These are phyloP conservation scores for Ascomycota sp. DNA, from an alignment of 2,329 filamentous ascomycete species.

Conservation along the genomic window DNA sequence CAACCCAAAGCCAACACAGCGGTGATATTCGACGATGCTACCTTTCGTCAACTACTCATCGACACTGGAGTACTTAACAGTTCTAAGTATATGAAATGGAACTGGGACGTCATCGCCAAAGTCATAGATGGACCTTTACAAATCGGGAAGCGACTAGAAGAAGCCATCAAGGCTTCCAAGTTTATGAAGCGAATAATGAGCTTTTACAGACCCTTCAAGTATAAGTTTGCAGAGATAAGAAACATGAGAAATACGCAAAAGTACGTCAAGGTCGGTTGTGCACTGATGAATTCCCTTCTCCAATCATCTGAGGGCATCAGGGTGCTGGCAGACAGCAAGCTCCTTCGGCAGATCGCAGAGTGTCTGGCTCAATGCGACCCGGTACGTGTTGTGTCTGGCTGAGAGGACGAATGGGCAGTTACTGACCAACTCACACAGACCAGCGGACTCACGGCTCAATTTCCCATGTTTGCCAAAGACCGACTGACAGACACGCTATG, in stretches of 20 bases:
- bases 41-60: constrained; percentile 42
- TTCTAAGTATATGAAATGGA: constrained; percentile 88
- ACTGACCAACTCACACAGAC: constrained; percentile 20
- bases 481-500: constrained; percentile 73
- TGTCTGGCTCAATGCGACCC: constrained; percentile 90
- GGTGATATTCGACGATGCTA: constrained; percentile 34
- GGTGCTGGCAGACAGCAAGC: constrained; percentile 79
- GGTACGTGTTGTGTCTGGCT: constrained; percentile 24
- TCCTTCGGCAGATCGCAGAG: constrained; percentile 83
- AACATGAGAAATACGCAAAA: constrained; percentile 88
- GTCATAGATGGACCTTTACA: constrained; percentile 85
- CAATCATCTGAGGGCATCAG: constrained; percentile 69
- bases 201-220: constrained; percentile 94
- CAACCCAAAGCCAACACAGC: constrained; percentile 29
- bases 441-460: constrained; percentile 57
- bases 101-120: constrained; percentile 81
- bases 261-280: constrained; percentile 78
- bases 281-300: constrained; percentile 67
- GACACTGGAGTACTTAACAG: constrained; percentile 77
- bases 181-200: constrained; percentile 89
- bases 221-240: constrained; percentile 73
- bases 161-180: constrained; percentile 85
- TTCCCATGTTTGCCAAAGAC: constrained; percentile 73
- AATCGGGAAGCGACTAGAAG: constrained; percentile 78
- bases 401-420: constrained; percentile 2